Percentiles rank a stretch among this genome's conserved stretches.
Conservation (phyloP, 768 basidiomycete genomes). For the Peribolospora kevripleyi region DNA sequence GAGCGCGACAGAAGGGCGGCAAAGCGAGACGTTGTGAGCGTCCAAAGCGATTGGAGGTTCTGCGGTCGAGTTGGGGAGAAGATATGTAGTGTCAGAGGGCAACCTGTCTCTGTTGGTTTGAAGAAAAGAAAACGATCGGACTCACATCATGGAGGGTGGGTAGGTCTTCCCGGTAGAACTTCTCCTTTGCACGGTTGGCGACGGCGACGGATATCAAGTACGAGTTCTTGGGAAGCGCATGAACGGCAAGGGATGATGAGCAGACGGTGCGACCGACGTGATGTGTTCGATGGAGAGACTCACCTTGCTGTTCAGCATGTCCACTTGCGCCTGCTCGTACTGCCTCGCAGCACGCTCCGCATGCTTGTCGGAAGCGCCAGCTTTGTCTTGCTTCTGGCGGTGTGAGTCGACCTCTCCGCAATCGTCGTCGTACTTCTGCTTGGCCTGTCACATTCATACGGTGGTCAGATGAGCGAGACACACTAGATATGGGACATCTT, state of each 20-base stretch:
- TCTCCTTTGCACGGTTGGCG: constrained; percentile 43
- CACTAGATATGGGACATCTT: constrained; percentile 2
- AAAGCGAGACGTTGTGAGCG: too few species aligned
- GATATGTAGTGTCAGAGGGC: too few species aligned
- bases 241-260: too few species aligned
- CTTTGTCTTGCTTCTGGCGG: constrained; percentile 44
- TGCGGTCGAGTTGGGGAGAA: too few species aligned
- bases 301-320: neutral
- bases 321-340: constrained; percentile 29
- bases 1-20: too few species aligned
- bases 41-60: too few species aligned
- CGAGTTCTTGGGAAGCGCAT: constrained; percentile 22
- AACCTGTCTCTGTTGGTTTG: neutral
- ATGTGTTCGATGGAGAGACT: too few species aligned
- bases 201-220: constrained; percentile 47
- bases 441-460: constrained; percentile 23
- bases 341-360: constrained; percentile 49
- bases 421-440: constrained; percentile 59
- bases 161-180: constrained; percentile 46
- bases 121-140: neutral
- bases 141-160: constrained; percentile 45
- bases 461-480: too few species aligned
- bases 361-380: constrained; percentile 42
- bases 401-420: constrained; percentile 45
- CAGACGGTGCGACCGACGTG: too few species aligned